Conservation (phyloP, 164 flowering plant species). For the Magnolia officinalis region DNA sequence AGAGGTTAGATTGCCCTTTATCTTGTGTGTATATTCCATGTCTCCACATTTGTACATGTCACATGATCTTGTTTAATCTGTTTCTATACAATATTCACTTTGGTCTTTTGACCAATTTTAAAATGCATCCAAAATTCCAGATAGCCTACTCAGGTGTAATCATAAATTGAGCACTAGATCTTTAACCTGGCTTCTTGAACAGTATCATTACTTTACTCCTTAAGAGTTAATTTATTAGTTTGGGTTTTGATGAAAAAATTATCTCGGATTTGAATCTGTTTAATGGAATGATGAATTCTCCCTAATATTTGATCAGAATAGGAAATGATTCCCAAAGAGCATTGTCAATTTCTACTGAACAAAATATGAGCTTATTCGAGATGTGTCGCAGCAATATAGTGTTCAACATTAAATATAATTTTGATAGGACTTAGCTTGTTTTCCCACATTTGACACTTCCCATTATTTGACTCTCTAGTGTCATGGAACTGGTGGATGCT, state of each 20-base stretch:
- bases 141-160: too few relatives aligned
- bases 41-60: background rate
- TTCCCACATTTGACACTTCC: slow-evolving; percentile 1
- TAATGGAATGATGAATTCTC: background rate
- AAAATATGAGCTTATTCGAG: background rate
- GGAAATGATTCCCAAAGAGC: background rate
- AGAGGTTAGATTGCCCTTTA: background rate
- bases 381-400: background rate
- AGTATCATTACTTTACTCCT: background rate
- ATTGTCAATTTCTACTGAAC: background rate
- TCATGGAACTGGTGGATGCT: slow-evolving; percentile 97
- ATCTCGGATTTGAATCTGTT: background rate
- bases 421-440: background rate
- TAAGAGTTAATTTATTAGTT: too few relatives aligned
- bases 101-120: background rate
- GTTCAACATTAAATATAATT: background rate
- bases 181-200: background rate
- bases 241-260: background rate
- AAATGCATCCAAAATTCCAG: too few relatives aligned
- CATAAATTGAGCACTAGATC: background rate
- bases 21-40: background rate
- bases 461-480: slow-evolving; percentile 33
- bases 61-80: background rate
- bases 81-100: background rate
- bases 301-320: background rate